These are phyloP conservation scores for Candida anutae DNA, from an alignment of 1,139 yeast genomes.

Conservation along the genomic window DNA sequence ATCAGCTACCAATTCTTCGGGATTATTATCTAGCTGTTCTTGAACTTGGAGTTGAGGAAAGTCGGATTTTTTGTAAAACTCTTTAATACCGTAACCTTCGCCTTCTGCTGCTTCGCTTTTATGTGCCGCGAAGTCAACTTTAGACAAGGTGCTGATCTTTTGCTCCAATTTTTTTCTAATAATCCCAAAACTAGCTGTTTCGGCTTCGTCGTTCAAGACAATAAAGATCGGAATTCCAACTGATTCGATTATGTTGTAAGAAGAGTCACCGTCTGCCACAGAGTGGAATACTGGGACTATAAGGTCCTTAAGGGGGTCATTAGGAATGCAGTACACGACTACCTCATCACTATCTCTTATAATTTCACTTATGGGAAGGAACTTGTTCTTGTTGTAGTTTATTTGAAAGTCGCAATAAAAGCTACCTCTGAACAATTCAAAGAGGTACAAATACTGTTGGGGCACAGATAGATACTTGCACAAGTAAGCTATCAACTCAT, in stretches of 20 bases:
- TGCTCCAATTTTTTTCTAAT: constrained; percentile 51
- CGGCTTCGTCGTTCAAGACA: constrained; percentile 42
- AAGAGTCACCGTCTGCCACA: constrained; percentile 32
- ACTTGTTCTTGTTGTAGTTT: constrained; percentile 48
- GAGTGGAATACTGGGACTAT: constrained; percentile 67
- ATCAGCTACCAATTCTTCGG: constrained; percentile 9
- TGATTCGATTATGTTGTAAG: constrained; percentile 27
- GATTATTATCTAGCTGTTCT: not conserved
- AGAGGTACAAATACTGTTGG: constrained; percentile 42
- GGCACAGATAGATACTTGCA: constrained; percentile 43
- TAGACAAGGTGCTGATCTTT: constrained; percentile 18
- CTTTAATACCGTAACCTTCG: constrained; percentile 9
- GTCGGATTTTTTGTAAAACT: constrained; percentile 22
- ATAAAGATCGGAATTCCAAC: constrained; percentile 78
- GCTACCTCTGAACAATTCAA: constrained; percentile 64
- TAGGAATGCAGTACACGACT: constrained; percentile 61
- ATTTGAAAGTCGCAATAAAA: constrained; percentile 68
- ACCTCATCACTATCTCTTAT: constrained; percentile 59
- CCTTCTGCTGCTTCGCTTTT: constrained; percentile 9
- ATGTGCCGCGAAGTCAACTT: constrained; percentile 15
- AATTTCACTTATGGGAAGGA: constrained; percentile 62
- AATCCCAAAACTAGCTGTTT: constrained; percentile 38
- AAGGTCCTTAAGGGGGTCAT: constrained; percentile 33
- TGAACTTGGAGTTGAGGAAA: constrained; percentile 18
- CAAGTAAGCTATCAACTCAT: constrained; percentile 56